phyloP scores from a whole-genome alignment of 192 early-diverging fungal species.

The Rhizophagus clarus region DNA sequence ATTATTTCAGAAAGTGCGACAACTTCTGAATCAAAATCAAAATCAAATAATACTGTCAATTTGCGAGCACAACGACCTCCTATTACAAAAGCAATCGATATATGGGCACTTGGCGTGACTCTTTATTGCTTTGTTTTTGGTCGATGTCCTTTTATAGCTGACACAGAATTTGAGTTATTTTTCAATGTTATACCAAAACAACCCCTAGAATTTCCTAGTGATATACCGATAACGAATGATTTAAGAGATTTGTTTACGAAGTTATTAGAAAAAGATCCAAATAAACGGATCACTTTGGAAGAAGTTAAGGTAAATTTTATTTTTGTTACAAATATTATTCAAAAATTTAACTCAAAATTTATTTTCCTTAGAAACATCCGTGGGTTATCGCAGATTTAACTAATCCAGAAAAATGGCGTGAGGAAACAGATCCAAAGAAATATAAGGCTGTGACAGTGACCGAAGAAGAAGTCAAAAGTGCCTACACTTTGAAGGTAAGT shows the following conservation, averaged over 20 bases:
- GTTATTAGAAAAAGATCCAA: conserved; percentile 88
- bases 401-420: conserved; percentile 69
- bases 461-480: conserved; percentile 75
- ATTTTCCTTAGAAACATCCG: conserved; percentile 64
- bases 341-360: background rate
- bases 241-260: conserved; percentile 73
- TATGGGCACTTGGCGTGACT: conserved; percentile 98
- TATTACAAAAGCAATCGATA: conserved; percentile 88
- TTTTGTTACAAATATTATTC: background rate
- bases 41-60: conserved; percentile 26
- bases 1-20: conserved; percentile 34
- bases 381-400: conserved; percentile 83
- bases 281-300: conserved; percentile 78
- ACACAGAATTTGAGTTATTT: conserved; percentile 90
- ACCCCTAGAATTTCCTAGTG: conserved; percentile 58
- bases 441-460: conserved; percentile 75
- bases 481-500: conserved; percentile 64
- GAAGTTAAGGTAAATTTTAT: conserved; percentile 68
- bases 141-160: conserved; percentile 88
- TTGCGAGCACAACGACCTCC: conserved; percentile 43
- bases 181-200: conserved; percentile 87
- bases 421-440: conserved; percentile 73
- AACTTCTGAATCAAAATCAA: conserved; percentile 30
- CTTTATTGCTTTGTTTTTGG: conserved; percentile 95
- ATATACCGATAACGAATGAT: conserved; percentile 58